Evolutionary conservation across 1,284 basidiomycete genomes (phyloP), one percentile per base, ranked within the genome.

Genomic region (Fomitopsis betulina): DNA sequence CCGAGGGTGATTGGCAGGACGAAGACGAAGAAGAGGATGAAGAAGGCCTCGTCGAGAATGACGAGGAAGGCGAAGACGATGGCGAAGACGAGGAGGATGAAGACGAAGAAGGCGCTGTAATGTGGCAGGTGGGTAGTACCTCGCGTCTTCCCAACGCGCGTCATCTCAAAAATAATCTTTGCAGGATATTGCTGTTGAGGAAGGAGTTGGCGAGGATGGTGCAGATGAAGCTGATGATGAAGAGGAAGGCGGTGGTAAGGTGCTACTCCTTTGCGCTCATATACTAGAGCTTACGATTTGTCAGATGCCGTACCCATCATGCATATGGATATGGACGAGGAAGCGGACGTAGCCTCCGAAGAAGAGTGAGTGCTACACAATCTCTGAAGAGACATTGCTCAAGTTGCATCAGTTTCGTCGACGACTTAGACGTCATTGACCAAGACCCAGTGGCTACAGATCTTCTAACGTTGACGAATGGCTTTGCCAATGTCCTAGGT

Each of bases 71-170:
- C 32, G 78, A 80, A 25, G 80, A 80, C 23, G 81, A 79, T 37
- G 77, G 75, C 7, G 72, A 63, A 2, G 73, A 72, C 6, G 74
- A 76, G 27, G 81, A 81, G 56, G 77, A 73, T 4, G 76, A 75
- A 12, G 75, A 72, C 37, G 80, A 74, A 43, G 82, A 79, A 17
- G 77, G 72, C 30, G 75, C 80, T 35, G 86, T 86, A 63, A 79
- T 87, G 67, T 92, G 89, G 89, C 85, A 89, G 83, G 89, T 91
- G 68, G 43, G 81, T 71, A 15, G n/a, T n/a, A n/a, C n/a, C 38
- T 52, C 35, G 43, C 21, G 42, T 13, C 33, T 37, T 23, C 23
- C 19, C n/a, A 6, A 9, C 38, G 35, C 23, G 25, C 40, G 49
- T 56, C 13, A 39, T 51, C 25, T 37, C 56, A 59, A n/a, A 45